These are phyloP conservation scores for Forsythia viridissima DNA, from an alignment of 257 asterid genomes.

Conservation along the genomic window DNA sequence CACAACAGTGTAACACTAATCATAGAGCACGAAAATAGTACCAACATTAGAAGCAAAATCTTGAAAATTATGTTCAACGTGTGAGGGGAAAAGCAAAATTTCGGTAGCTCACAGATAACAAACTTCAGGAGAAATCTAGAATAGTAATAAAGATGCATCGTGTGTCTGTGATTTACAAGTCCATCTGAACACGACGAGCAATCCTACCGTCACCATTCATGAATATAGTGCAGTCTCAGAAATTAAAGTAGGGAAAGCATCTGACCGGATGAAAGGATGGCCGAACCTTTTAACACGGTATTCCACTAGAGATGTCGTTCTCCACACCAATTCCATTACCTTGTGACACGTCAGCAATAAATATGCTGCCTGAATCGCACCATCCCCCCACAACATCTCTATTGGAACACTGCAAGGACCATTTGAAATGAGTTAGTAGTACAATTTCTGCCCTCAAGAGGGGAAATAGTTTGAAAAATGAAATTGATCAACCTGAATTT, in stretches of 20 bases:
- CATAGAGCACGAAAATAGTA: not conserved
- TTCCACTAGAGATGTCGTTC: not conserved
- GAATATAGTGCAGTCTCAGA: not conserved
- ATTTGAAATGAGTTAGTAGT: conserved; percentile 22
- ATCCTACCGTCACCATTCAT: not conserved
- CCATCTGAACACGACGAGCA: not conserved
- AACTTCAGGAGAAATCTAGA: not conserved
- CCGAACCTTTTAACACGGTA: not conserved
- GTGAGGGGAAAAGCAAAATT: not conserved
- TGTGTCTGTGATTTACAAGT: not conserved
- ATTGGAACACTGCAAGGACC: conserved; percentile 33
- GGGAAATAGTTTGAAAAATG: not conserved
- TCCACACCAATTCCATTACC: not conserved
- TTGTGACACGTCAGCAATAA: conserved; percentile 46
- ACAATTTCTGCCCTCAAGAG: not conserved
- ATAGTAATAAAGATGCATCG: too few species aligned
- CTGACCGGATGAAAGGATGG: not conserved
- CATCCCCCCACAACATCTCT: conserved; percentile 59
- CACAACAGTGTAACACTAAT: not conserved
- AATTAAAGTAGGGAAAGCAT: not conserved
- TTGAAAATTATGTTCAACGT: not conserved
- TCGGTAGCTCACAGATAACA: not conserved
- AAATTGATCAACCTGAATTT: not conserved
- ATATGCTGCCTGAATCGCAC: conserved; percentile 59
- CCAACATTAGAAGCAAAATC: not conserved